Base-by-base conservation (phyloP, 2,329 filamentous ascomycete species). In the Onygenales sp. region DNA sequence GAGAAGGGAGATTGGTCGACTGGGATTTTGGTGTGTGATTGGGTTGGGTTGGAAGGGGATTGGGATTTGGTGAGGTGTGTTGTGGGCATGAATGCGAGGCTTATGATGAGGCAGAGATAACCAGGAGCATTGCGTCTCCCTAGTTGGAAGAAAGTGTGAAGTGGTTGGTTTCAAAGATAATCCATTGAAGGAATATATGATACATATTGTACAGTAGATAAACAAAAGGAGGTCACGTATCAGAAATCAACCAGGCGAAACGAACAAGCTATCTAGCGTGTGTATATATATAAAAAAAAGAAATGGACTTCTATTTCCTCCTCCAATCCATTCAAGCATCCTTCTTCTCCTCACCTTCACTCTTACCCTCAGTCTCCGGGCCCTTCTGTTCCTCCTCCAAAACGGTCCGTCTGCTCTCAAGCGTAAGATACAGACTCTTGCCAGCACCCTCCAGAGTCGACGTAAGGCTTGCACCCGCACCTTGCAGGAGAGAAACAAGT, bases 61-160 rank as follows among this genome's bases (percentile, higher is more conserved):
- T 98, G 92, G 92, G 90, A 96, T 72, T 70, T 97, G 52, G 82
- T 94, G 37, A 81, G 85, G 58, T 87, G 88, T 69, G 85, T 96
- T 62, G 85, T 97, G 6, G 91, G 88, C 6, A 91, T 95, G 88
- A 98, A 98, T 67, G 81, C 86, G 27, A 85, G 72, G 53, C 63
- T 82, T 61, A 65, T 68, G 58, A 58, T 72, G 58, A 65, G 64
- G 55, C 53, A 63, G 39, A 50, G 17, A 44, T 54, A 40, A 57
- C 47, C 51, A 49, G 10, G 17, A 36, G 10, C 45, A 37, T 27
- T 27, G 21, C 21, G 21, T 27, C 21, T 27, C 21, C 21, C 4
- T 27, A n/a, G 11, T 4, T 39, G 39, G 6, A 27, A 27, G 42
- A 31, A 27, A 11, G 8, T 39, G 34, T 17, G 2, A 13, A 8